Evolutionary conservation across 2,329 filamentous ascomycete genomes (phyloP), one percentile per base, ranked within the genome.

Genomic region (Fusarium kyushuense): DNA sequence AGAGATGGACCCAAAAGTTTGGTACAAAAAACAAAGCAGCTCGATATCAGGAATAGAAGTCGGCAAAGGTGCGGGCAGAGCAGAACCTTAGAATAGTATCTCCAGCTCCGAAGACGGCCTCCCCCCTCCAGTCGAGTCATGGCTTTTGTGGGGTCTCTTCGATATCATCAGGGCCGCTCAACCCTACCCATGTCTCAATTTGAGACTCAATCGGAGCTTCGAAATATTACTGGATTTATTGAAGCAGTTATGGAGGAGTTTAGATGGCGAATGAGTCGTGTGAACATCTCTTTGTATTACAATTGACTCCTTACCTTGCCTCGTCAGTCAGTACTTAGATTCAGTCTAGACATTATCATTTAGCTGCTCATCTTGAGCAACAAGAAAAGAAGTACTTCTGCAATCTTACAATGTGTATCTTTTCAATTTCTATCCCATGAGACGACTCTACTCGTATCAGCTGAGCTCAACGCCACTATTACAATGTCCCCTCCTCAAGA

Each of bases 1-100:
- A 54, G 51, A 46, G 29, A 54, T 35, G 42, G 51, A 35, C 51
- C 51, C 51, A 54, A 35, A 45, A 54, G 51, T 54, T 35, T 16
- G 49, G 32, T 21, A 53, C 36, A 29, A 53, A 19, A 53, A 53
- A 30, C 36, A 43, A 53, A 53, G 16, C 48, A 33, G 29, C 36
- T 57, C 32, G 40, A 29, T 46, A 54, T 46, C 40, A 11, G 51
- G 40, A 54, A 54, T 49, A 12, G 46, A 45, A 38, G 29, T 53
- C 48, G 41, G 35, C 49, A 27, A 45, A 45, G 40, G 30, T 46
- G 49, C 38, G 38, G 41, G 38, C 38, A 54, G 30, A 16, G 49
- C 36, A 53, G 30, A 13, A 30, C 29, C 41, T 54, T 54, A 43
- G 51, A 45, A 54, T 54, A 49, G 32, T 49, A 36, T 49, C 51